Base-by-base conservation (phyloP, 2,329 filamentous ascomycete genomes). In the Epichloe elymi region DNA sequence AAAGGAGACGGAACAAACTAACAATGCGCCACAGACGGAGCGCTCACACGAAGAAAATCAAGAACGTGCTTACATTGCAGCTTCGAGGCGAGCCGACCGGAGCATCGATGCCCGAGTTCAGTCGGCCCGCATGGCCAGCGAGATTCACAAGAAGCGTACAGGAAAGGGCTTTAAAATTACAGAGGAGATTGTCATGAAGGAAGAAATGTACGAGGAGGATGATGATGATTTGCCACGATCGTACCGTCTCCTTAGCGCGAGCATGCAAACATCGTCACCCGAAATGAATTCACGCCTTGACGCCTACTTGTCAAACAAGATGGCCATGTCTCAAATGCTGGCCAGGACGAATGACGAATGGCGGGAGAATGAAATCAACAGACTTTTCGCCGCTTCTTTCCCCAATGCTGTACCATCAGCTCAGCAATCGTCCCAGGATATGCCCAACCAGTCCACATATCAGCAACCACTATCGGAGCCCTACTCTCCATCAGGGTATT, bases 131-230 rank as follows among this genome's bases (percentile, higher is more conserved):
- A 80, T 87, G 67, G 90, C 90, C 5, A 95, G 90, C n/a, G 83
- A 88, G 60, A 88, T 95, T 38, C 90, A 95, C 74, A 88, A 89
- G 70, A 79, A 83, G 64, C 82, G 89, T 17, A 95, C 90, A 0
- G 91, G 90, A 39, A 86, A 88, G 58, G 81, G 78, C 2, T 75
- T 96, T 53, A 82, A 83, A 58, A 86, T 96, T 52, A 89, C 85
- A 26, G 85, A 90, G 65, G 79, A 93, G 61, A 89, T 93, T 26
- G 89, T 95, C 12, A 73, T 86, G 58, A 89, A 88, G 55, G 90
- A 95, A 65, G 88, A 94, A 65, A 95, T 95, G 88, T 96, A 96
- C 63, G 89, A 95, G 61, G 90, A 95, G 66, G 87, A 95, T 61
- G 89, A 95, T 49, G 87, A 95, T 58, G 86, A 90, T 51, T 64